A percentile compares a stretch with the other conserved stretches of the same genome.
Conservation (phyloP, 306 rosid species). For the Cucurbita pepo region DNA sequence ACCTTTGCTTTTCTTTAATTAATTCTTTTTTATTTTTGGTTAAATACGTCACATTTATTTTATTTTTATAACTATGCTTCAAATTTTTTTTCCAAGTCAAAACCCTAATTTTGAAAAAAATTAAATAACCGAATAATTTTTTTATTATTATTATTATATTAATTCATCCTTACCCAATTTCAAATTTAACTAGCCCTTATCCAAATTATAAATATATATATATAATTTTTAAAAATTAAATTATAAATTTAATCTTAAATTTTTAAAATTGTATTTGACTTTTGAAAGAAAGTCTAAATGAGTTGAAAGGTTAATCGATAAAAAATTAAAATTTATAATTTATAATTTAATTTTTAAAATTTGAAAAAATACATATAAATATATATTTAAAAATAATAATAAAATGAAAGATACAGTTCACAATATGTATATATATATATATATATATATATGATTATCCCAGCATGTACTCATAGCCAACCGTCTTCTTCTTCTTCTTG, state of each 20-base stretch:
- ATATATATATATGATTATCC: not conserved
- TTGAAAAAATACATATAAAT: too few species aligned
- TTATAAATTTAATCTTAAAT: too few species aligned
- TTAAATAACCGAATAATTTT: not conserved
- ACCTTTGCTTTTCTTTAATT: not conserved
- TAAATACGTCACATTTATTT: not conserved
- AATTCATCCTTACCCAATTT: not conserved
- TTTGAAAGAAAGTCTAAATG: too few species aligned
- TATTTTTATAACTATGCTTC: not conserved
- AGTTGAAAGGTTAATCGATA: too few species aligned
- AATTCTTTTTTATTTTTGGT: not conserved
- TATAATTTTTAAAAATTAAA: too few species aligned
- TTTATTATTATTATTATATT: too few species aligned
- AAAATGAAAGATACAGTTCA: not conserved
- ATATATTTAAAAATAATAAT: too few species aligned
- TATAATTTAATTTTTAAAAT: too few species aligned
- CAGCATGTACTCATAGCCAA: not conserved
- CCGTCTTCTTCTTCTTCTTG: not conserved
- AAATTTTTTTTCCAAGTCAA: not conserved
- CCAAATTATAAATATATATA: not conserved
- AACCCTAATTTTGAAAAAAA: not conserved
- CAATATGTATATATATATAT: not conserved
- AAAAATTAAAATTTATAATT: too few species aligned
- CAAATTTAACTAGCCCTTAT: not conserved
- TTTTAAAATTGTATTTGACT: too few species aligned